Base-by-base conservation (phyloP, 306 rosid genomes). In the Delonix regia region DNA sequence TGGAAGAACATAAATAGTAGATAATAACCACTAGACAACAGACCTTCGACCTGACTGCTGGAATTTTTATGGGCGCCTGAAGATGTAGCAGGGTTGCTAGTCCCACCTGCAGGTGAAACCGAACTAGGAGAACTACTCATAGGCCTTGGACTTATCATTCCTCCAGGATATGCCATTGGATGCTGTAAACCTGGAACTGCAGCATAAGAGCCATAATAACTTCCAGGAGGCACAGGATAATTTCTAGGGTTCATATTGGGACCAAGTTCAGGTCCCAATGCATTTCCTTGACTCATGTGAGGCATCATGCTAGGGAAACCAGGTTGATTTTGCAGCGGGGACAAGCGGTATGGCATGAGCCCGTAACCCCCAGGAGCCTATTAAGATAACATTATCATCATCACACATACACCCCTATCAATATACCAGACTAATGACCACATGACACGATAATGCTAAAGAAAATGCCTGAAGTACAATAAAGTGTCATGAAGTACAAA, bases 291-390 rank as follows among this genome's bases (percentile, higher is more conserved):
- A 82, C 88, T 95, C 83, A 92, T 73, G 57, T 80, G 95, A 51
- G 93, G 89, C 77, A 89, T 82, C 94, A 96, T 91, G 84, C 87
- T 93, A 70, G 88, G 99, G 87, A 71, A 96, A 74, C 96, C 99
- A 47, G 89, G 91, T 83, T 93, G 98, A 85, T 90, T 96, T 81
- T 93, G 99, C 91, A 93, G 62, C 56, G 96, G 93, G 27, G 98
- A 93, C 79, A 96, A 25, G 74, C 92, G 99, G 86, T 93, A 96
- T 14, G 87, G 98, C 98, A 96, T 80, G 34, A 90, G 84, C 73
- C 98, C 98, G 75, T 93, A 93, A 66, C 88, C 83, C 65, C 91
- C 98, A 55, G 96, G 90, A 78, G 93, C 92, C 99, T 96, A 83
- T 80, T 69, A 67, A 81, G 79, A 75, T 66, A 82, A 81, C 21